Evolutionary conservation across 1,284 basidiomycete species (phyloP), one percentile per base, ranked within the genome.

Genomic region (Sanguinoderma infundibulare): DNA sequence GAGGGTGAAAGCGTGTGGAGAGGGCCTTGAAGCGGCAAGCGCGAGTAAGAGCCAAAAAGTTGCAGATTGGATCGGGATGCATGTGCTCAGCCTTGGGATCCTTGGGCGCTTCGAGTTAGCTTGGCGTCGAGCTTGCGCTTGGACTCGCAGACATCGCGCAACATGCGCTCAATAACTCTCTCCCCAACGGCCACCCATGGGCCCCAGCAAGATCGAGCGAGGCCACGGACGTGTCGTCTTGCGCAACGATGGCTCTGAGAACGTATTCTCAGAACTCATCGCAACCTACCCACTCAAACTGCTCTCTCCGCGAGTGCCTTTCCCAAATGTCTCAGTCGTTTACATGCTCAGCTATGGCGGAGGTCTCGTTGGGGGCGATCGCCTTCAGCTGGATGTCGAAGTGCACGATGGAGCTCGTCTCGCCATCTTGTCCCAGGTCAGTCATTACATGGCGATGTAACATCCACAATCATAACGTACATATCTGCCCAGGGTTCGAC

Each of bases 341-440:
- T 98, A 98, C 72, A 79, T 95, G 30, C 78, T 98, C 55, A 89
- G 88, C 24, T 98, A 98, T 69, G 97, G 97, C 1, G 97, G 97
- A 14, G 97, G 97, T 0, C 83, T 98, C 5, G 94, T 99, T 30
- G 87, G 90, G 5, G 96, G 96, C 0, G 97, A 99, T 77, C 76
- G 79, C 39, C 81, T 98, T 39, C 76, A 83, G 50, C 75, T 98
- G 3, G 74, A 79, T 20, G 83, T 92, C 17, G 78, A 87, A 47
- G 83, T 98, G 0, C 85, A 86, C 22, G 70, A 76, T 55, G 74
- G 75, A 26, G 83, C 85, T 30, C 80, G 75, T 3, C 81, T 96
- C 2, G 78, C 95, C 10, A 70, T 96, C 35, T 77, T 96, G 32
- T 93, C 95, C 5, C 95, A 97, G 81, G 95, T 92, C 68, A 71